Evolutionary conservation across 441 rosid species (phyloP), one percentile per base, ranked within the genome.

Genomic region (Pelargonium myrrhifolium): DNA sequence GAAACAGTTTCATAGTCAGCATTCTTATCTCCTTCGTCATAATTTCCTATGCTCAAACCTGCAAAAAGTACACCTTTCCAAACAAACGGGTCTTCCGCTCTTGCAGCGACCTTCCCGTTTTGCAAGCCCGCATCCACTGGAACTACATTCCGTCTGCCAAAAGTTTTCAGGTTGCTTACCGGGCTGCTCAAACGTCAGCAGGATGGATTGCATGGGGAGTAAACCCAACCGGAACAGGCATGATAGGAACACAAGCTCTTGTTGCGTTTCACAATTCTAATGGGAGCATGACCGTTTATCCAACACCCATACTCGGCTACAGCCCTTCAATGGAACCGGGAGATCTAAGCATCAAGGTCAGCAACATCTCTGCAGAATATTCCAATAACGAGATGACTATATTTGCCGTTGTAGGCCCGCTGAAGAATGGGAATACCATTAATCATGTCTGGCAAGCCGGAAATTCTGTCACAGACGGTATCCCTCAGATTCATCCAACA

Each of bases 131-230:
- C 61, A 75, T 84, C 47, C 85, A 84, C 68, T 82, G 80, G 80
- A 78, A 66, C 26, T 80, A 79, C 73, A 65, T 56, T 72, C 72
- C 72, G 24, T 18, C 68, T 8, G 73, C 68, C 26, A 68, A 42
- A 31, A 72, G 68, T 1, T 69, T 77, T 65, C 69, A 74, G 37
- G 66, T 84, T 37, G 85, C 80, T 39, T 81, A 69, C 73, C 62
- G 78, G 42, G 83, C 83, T 5, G n/a, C 72, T 47, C 83, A 78
- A 55, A 51, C 66, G 9, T 76, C 79, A 0, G 67, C 64, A 15
- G 83, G 85, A 17, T 84, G 88, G 86, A 66, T 80, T 53, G 83
- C 86, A 1, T 84, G 83, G 83, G 85, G 75, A 22, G 64, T 84
- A 53, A 82, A 84, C 73, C 88, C 88, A n/a, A 79, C 31, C 7